Base-by-base conservation (phyloP, 2,329 filamentous ascomycete species). In the Trichoderma pleuroti region DNA sequence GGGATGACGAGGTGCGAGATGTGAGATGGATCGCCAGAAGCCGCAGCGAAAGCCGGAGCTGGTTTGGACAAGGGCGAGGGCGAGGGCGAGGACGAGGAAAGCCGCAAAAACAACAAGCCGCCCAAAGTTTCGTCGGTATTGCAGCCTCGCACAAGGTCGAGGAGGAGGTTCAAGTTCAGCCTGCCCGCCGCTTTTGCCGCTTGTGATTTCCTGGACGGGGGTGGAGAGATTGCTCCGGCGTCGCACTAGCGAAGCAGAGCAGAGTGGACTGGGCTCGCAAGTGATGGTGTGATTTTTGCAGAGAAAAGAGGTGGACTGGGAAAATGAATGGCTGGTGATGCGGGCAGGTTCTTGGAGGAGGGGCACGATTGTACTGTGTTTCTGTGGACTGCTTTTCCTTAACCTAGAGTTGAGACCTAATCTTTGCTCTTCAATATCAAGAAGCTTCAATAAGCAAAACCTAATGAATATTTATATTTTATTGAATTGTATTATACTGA, bases 131-230 rank as follows among this genome's bases (percentile, higher is more conserved):
- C 39, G 39, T 46, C 36, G 39, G 49, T 32, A 52, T 24, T 1
- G 21, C 62, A 65, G 62, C 62, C 62, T 65, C 32, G 62, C 62
- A 36, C 62, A 65, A 52, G 32, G 10, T 39, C 24, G 30, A 32
- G 16, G 18, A 32, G 12, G n/a, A 16, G 11, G 24, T 49, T 16
- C 39, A 42, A 56, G 46, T 34, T 52, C 46, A 52, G 46, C 62
- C 62, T 64, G 62, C 62, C 42, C 36, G 60, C 60, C 54, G 57
- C 57, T 61, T 64, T 34, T 54, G 30, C 34, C 59, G 59, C 59
- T 11, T 52, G 11, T 52, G 59, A n/a, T 39, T 60, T 42, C 16
- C 32, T 12, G 28, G 36, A 42, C 39, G 26, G 21, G 26, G 42
- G 42, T 49, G 42, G 42, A 49, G 42, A 49, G 42, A 49, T 49